Evolutionary conservation across 2,329 filamentous ascomycete species (phyloP).

Genomic region (Botrytis sinoallii): DNA sequence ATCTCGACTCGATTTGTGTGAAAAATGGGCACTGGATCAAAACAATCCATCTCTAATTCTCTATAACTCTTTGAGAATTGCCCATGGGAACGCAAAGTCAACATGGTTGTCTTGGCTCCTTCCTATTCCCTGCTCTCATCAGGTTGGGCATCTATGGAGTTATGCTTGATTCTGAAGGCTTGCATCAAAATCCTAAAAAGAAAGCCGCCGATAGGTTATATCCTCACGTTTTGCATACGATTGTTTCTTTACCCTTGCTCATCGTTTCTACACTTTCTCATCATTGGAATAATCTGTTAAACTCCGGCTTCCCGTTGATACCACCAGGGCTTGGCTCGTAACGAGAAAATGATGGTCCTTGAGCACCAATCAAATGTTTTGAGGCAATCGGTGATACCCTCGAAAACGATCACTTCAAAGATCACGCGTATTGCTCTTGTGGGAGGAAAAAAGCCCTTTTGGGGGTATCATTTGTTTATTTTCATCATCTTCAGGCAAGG

Average conservation of each 20-base stretch:
- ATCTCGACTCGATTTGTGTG: neutral
- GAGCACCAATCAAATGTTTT: constrained; percentile 33
- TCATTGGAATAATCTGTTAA: constrained; percentile 20
- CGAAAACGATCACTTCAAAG: constrained; percentile 17
- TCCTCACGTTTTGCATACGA: constrained; percentile 28
- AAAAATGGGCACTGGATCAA: constrained; percentile 7
- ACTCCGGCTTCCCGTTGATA: constrained; percentile 25
- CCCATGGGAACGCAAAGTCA: constrained; percentile 7
- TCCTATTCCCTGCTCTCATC: constrained; percentile 14
- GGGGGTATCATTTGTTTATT: constrained; percentile 7
- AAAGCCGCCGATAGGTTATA: constrained; percentile 30
- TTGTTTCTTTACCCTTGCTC: constrained; percentile 27
- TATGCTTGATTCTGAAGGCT: constrained; percentile 16
- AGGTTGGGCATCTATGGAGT: constrained; percentile 30
- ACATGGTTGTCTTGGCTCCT: constrained; percentile 17
- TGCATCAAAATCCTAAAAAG: constrained; percentile 18
- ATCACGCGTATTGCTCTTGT: constrained; percentile 25
- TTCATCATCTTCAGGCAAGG: neutral
- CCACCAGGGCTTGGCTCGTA: constrained; percentile 24
- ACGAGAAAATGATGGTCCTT: constrained; percentile 21
- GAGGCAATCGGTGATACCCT: constrained; percentile 30
- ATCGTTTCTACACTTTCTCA: constrained; percentile 20
- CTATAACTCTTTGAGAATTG: neutral
- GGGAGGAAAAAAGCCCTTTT: neutral
- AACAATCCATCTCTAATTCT: constrained; percentile 3